These are phyloP conservation scores for Omphalea diandra DNA, from an alignment of 441 rosid species.

Conservation along the genomic window DNA sequence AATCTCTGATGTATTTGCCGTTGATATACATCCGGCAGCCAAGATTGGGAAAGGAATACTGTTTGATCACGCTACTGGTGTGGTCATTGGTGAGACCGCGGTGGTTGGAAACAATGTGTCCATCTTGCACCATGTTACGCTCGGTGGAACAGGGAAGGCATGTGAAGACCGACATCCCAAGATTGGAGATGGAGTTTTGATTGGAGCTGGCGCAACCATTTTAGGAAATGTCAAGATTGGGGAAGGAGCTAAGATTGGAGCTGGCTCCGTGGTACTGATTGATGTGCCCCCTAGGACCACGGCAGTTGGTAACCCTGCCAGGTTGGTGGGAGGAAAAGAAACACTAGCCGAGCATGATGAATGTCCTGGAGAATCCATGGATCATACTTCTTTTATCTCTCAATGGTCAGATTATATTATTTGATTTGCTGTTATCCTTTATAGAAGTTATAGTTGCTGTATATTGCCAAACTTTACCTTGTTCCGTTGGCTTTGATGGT, in stretches of 20 bases:
- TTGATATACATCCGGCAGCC: conserved; percentile 95
- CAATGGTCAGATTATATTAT: conserved; percentile 96
- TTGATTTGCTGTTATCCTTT: conserved; percentile 21
- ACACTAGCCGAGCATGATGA: conserved; percentile 62
- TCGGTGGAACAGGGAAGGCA: conserved; percentile 86
- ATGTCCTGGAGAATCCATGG: conserved; percentile 93
- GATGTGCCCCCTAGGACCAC: conserved; percentile 76
- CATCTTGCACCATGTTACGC: conserved; percentile 85
- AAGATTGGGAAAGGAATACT: conserved; percentile 81
- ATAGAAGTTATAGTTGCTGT: not conserved
- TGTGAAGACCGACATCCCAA: conserved; percentile 84
- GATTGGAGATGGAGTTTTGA: conserved; percentile 89
- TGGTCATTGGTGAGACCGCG: conserved; percentile 85
- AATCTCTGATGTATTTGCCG: conserved; percentile 83
- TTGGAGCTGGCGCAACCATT: conserved; percentile 92
- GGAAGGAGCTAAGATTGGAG: conserved; percentile 90
- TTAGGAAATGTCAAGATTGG: conserved; percentile 83
- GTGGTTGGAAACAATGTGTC: conserved; percentile 93
- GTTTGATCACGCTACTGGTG: conserved; percentile 93
- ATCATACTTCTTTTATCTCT: conserved; percentile 85
- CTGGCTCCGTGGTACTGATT: conserved; percentile 87
- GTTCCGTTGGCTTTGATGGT: not conserved
- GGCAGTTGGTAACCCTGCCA: conserved; percentile 91
- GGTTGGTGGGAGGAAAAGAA: conserved; percentile 86
- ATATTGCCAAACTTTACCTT: not conserved